phyloP scores from a whole-genome alignment of 78 protist genomes.

The Chrysochromulina parva region DNA sequence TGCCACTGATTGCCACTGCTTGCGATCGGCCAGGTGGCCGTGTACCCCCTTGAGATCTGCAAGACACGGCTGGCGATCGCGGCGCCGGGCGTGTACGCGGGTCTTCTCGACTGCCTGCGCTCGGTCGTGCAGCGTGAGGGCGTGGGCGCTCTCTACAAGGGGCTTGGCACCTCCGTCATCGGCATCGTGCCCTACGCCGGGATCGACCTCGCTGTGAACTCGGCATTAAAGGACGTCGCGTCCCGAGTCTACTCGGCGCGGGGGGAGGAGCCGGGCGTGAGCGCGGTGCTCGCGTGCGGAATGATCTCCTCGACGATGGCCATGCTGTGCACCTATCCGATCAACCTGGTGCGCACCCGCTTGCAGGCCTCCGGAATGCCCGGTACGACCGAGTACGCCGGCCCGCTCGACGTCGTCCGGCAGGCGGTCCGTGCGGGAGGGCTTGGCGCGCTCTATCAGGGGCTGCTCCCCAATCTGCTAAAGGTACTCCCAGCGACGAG shows the following conservation, averaged over 20 bases:
- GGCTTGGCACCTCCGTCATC: neutral
- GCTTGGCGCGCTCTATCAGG: neutral
- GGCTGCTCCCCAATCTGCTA: neutral
- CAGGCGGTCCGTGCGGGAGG: neutral
- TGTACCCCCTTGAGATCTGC: constrained; percentile 24
- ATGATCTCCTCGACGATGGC: neutral
- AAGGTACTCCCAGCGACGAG: constrained; percentile 1
- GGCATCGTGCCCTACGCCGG: constrained; percentile 30
- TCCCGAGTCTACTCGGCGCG: neutral
- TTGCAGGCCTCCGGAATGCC: constrained; percentile 31
- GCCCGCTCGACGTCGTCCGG: neutral
- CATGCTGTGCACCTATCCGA: constrained; percentile 13
- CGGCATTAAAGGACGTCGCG: neutral
- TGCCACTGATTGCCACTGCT: no score
- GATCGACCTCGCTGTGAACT: neutral
- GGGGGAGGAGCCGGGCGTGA: no score
- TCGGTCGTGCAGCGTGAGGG: neutral
- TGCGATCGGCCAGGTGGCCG: neutral
- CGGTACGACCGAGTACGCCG: neutral
- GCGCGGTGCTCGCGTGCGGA: neutral
- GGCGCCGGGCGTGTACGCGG: neutral
- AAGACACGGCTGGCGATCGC: constrained; percentile 25
- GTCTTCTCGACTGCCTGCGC: neutral
- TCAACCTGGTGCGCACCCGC: constrained; percentile 31
- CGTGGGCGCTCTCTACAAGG: constrained; percentile 31